A percentile compares a stretch with the other conserved stretches of the same genome.
Conservation (phyloP, 805 yeast species). For the Schwanniomyces polymorphus region DNA sequence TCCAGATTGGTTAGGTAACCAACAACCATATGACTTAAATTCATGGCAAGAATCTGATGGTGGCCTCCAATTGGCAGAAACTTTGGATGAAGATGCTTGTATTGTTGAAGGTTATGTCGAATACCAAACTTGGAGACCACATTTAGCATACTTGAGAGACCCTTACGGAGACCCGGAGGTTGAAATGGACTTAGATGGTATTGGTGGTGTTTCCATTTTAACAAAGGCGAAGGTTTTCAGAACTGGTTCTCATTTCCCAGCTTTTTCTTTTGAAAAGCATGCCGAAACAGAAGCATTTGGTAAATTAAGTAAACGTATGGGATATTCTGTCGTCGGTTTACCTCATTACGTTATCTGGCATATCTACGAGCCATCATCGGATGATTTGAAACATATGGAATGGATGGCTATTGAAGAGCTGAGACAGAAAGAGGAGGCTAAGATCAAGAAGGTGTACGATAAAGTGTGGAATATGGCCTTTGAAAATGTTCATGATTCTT, state of each 20-base stretch:
- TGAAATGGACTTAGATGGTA: conserved; percentile 92
- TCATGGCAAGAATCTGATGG: conserved; percentile 88
- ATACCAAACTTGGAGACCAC: conserved; percentile 98
- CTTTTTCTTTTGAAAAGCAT: conserved; percentile 91
- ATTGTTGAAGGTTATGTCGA: conserved; percentile 97
- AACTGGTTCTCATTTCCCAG: conserved; percentile 92
- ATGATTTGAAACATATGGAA: conserved; percentile 81
- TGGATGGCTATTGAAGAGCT: conserved; percentile 85
- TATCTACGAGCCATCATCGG: conserved; percentile 91
- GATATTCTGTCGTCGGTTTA: conserved; percentile 80
- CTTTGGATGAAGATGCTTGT: conserved; percentile 88
- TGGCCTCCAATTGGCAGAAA: conserved; percentile 72
- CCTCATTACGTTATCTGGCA: conserved; percentile 98
- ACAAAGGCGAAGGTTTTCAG: conserved; percentile 85
- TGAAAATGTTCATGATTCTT: conserved; percentile 67
- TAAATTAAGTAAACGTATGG: conserved; percentile 83
- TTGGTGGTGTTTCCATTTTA: conserved; percentile 94
- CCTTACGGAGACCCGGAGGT: conserved; percentile 94
- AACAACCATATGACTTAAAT: conserved; percentile 82
- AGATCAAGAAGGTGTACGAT: conserved; percentile 63
- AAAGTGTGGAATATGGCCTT: conserved; percentile 78
- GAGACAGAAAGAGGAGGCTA: conserved; percentile 60
- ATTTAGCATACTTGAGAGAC: conserved; percentile 89
- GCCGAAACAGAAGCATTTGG: conserved; percentile 99
- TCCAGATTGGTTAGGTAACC: conserved; percentile 83